Percentiles rank a stretch among this genome's conserved stretches.
Conservation (phyloP, 441 rosid species). For the Pelargonium fulgidum region DNA sequence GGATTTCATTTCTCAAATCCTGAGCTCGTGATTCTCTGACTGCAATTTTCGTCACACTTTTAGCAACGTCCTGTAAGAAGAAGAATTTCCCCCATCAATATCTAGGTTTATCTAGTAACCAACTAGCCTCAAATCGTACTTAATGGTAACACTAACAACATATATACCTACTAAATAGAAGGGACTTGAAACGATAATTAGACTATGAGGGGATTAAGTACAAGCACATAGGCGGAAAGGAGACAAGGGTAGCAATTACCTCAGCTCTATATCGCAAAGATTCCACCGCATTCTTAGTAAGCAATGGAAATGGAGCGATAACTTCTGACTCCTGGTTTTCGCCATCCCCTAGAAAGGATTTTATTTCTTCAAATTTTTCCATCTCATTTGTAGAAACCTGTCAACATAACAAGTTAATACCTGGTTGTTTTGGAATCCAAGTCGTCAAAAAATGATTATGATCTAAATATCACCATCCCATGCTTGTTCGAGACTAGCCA, state of each 20-base stretch:
- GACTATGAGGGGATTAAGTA: background rate
- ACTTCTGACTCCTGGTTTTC: slow-evolving; percentile 42
- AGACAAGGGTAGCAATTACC: slow-evolving; percentile 35
- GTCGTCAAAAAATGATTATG: slow-evolving; percentile 1
- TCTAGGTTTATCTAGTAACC: background rate
- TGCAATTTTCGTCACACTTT: slow-evolving; percentile 83
- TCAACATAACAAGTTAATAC: slow-evolving; percentile 16
- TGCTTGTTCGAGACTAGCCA: background rate
- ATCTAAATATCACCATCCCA: background rate
- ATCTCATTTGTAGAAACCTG: slow-evolving; percentile 83
- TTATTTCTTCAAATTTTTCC: slow-evolving; percentile 69
- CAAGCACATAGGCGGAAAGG: background rate
- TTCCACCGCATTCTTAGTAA: slow-evolving; percentile 83
- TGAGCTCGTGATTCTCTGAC: slow-evolving; percentile 85
- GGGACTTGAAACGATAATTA: too few relatives aligned
- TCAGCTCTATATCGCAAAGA: slow-evolving; percentile 88
- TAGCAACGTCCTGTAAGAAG: slow-evolving; percentile 67
- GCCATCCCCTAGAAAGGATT: slow-evolving; percentile 55
- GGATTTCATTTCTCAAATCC: slow-evolving; percentile 82
- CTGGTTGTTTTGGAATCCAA: slow-evolving; percentile 12
- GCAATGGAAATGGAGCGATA: slow-evolving; percentile 57
- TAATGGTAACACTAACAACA: too few relatives aligned
- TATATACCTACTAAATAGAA: too few relatives aligned
- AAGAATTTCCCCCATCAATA: slow-evolving; percentile 11
- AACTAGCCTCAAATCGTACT: too few relatives aligned